A percentile compares a stretch with the other conserved stretches of the same genome.
These are phyloP conservation scores for Endotrypanum monterogeii DNA, from an alignment of 208 protist genomes.

Conservation along the genomic window DNA sequence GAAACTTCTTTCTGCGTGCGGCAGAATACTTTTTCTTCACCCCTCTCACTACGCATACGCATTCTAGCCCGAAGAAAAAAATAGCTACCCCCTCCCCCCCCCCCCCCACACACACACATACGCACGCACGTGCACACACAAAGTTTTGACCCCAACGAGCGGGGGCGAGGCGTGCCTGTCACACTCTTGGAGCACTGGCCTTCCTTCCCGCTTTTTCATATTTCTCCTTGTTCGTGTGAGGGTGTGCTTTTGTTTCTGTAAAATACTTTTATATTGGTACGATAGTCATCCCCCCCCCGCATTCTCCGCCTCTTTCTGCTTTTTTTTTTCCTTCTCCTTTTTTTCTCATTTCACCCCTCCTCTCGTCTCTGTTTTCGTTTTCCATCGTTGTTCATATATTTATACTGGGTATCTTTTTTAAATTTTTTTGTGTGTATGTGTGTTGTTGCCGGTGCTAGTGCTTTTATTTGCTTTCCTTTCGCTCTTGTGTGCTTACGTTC, in stretches of 20 bases:
- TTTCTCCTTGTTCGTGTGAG: slow-evolving; percentile 1
- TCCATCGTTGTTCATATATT: neutral
- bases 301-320: slow-evolving; percentile 17
- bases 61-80: neutral
- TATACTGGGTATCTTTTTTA: neutral
- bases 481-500: neutral
- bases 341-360: neutral
- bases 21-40: neutral
- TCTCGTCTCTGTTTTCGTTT: neutral
- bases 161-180: neutral
- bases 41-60: neutral
- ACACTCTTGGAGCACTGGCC: neutral
- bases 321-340: slow-evolving; percentile 12
- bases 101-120: slow-evolving; percentile 1
- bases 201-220: neutral
- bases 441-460: neutral
- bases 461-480: neutral
- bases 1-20: neutral
- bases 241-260: neutral
- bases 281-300: neutral
- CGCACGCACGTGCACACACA: neutral
- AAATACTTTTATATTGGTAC: neutral
- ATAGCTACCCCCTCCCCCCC: no score
- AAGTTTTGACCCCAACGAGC: neutral
- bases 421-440: slow-evolving; percentile 8